Percentiles rank a stretch among this genome's conserved stretches.
Conservation (phyloP, 352 stramenopile genomes). For the Blastocystis sp. region DNA sequence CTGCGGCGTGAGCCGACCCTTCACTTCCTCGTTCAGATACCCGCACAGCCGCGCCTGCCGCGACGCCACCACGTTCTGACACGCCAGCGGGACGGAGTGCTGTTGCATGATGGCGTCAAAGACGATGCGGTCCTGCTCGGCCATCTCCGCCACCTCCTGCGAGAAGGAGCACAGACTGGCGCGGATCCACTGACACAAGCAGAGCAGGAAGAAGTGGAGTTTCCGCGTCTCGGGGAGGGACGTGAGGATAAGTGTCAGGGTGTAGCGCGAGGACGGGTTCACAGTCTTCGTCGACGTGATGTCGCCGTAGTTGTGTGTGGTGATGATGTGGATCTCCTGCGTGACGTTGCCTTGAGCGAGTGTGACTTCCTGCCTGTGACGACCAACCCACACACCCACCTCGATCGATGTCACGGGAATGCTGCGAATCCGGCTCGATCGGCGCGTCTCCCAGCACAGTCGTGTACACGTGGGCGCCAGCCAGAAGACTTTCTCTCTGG, state of each 20-base stretch:
- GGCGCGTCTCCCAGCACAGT: constrained; percentile 34
- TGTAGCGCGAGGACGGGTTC: background rate
- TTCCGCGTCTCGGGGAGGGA: background rate
- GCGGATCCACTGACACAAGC: background rate
- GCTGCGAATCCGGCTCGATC: background rate
- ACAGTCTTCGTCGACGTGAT: background rate
- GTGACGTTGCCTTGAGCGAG: background rate
- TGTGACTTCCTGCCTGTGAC: background rate
- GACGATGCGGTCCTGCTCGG: background rate
- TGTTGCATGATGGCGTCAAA: background rate
- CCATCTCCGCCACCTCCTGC: background rate
- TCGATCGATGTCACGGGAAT: constrained; percentile 5
- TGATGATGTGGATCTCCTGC: background rate
- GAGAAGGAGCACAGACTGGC: background rate
- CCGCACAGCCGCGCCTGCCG: background rate
- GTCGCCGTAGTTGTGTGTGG: background rate
- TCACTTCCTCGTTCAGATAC: background rate
- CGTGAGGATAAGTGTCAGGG: background rate
- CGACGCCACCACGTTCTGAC: background rate
- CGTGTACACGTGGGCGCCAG: constrained; percentile 1
- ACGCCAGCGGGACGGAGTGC: background rate
- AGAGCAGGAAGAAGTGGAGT: constrained; percentile 15
- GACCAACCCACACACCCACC: background rate
- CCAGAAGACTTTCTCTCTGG: constrained; percentile 47
- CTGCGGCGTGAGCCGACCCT: background rate